Percentiles rank a stretch among this genome's conserved stretches.
These are phyloP conservation scores for Sclerotiophoma versabilis DNA, from an alignment of 2,329 filamentous ascomycete species.

Conservation along the genomic window DNA sequence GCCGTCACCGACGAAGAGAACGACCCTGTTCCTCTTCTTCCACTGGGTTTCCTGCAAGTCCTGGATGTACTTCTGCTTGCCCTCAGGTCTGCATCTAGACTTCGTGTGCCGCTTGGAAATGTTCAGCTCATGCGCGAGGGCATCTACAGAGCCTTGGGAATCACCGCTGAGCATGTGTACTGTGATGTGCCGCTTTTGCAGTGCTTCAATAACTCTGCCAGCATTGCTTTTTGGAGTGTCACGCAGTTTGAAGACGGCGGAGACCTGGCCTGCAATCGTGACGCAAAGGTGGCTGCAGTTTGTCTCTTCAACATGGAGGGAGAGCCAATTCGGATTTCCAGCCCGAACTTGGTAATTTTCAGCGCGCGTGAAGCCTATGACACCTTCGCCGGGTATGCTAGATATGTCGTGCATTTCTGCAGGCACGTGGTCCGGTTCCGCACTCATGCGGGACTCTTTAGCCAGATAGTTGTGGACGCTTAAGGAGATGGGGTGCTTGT, in stretches of 20 bases:
- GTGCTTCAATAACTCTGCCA: slow-evolving; percentile 58
- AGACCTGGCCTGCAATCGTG: slow-evolving; percentile 45
- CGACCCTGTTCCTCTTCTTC: slow-evolving; percentile 39
- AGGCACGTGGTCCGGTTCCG: slow-evolving; percentile 10
- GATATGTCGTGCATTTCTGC: slow-evolving; percentile 34
- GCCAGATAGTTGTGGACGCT: slow-evolving; percentile 47
- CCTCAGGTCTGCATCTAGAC: slow-evolving; percentile 58
- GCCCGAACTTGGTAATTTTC: slow-evolving; percentile 45
- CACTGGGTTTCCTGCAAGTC: slow-evolving; percentile 29
- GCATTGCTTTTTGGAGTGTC: slow-evolving; percentile 59
- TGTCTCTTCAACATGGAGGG: slow-evolving; percentile 38
- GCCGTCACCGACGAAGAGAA: slow-evolving; percentile 78
- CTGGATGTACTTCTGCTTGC: slow-evolving; percentile 63
- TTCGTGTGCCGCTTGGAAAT: slow-evolving; percentile 52
- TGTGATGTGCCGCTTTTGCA: slow-evolving; percentile 57
- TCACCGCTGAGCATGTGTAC: slow-evolving; percentile 67
- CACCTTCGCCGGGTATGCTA: slow-evolving; percentile 54
- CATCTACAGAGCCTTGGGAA: slow-evolving; percentile 56
- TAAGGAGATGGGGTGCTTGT: slow-evolving; percentile 61
- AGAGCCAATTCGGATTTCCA: slow-evolving; percentile 59
- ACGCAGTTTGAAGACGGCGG: slow-evolving; percentile 60
- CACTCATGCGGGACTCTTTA: slow-evolving; percentile 9
- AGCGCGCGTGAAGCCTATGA: slow-evolving; percentile 49
- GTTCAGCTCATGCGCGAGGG: slow-evolving; percentile 51
- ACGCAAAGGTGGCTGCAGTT: slow-evolving; percentile 45